Percentiles rank a stretch among this genome's conserved stretches.
Conservation (phyloP, 345 rosid genomes). For the Aethionema arabicum region DNA sequence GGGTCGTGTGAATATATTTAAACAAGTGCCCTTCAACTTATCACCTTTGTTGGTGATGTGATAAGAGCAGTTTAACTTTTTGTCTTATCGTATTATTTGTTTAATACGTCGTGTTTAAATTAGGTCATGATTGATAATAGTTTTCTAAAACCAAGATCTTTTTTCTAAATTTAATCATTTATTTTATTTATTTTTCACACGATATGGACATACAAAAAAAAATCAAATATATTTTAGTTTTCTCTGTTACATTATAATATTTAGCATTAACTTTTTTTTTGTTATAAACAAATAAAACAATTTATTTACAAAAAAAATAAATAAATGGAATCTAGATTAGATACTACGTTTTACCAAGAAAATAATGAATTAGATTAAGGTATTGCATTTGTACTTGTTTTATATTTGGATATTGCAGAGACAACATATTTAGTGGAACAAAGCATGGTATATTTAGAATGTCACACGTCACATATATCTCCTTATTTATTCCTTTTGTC, state of each 20-base stretch:
- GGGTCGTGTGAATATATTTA: conserved; percentile 22
- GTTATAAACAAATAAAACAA: too few species aligned
- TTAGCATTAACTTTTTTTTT: too few species aligned
- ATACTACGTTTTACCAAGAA: background rate
- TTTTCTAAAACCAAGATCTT: background rate
- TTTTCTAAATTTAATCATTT: conserved; percentile 17
- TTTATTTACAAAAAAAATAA: too few species aligned
- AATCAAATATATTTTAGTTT: too few species aligned
- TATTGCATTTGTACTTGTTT: background rate
- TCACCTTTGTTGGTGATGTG: conserved; percentile 30
- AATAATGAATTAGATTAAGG: background rate
- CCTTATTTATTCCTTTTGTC: conserved; percentile 7
- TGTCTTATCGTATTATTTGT: conserved; percentile 29
- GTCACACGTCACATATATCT: conserved; percentile 14
- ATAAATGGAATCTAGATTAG: too few species aligned
- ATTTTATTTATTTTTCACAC: too few species aligned
- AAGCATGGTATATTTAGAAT: conserved; percentile 1
- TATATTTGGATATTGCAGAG: conserved; percentile 14
- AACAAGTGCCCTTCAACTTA: conserved; percentile 36
- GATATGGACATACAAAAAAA: too few species aligned
- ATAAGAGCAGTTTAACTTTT: conserved; percentile 27
- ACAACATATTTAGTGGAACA: conserved; percentile 16
- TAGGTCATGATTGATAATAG: conserved; percentile 36
- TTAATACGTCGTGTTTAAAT: conserved; percentile 24
- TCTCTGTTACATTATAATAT: too few species aligned